Evolutionary conservation across 495 filamentous ascomycete species (phyloP).

Genomic region (Cercophora newfieldiana): DNA sequence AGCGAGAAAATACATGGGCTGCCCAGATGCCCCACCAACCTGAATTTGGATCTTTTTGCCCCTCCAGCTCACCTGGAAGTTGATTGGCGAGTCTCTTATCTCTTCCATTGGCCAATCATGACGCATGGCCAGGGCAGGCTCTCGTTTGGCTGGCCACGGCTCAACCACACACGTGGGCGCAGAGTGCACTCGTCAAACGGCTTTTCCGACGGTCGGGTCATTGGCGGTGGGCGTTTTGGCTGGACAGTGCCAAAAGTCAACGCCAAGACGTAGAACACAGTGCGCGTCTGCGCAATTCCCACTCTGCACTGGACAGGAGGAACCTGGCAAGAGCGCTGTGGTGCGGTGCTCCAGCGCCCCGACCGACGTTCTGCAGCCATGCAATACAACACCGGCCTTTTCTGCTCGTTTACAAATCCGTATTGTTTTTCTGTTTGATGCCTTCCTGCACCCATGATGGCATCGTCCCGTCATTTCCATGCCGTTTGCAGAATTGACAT

Average conservation of each 20-base stretch:
- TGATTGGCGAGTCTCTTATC: conserved; percentile 13
- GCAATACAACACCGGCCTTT: conserved; percentile 7
- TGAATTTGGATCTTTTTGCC: background rate
- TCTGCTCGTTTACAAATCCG: background rate
- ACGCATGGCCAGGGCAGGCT: background rate
- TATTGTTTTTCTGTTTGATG: background rate
- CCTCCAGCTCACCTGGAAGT: no score
- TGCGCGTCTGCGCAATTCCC: conserved; percentile 1
- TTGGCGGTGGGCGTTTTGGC: conserved; percentile 13
- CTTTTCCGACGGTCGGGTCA: conserved; percentile 14
- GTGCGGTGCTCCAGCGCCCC: background rate
- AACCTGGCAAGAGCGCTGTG: background rate
- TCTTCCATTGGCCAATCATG: conserved; percentile 15
- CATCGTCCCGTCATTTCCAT: background rate
- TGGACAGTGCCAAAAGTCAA: conserved; percentile 5
- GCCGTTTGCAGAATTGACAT: background rate
- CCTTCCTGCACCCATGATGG: background rate
- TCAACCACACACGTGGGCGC: conserved; percentile 17
- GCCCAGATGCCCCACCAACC: conserved; percentile 4
- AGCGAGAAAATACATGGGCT: background rate
- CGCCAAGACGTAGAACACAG: conserved; percentile 5
- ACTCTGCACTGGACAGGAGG: background rate
- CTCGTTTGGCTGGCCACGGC: conserved; percentile 3
- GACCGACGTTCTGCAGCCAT: background rate
- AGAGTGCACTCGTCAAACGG: conserved; percentile 3